Evolutionary conservation across 2,329 filamentous ascomycete genomes (phyloP), one percentile per base, ranked within the genome.

Genomic region (Neonectria neomacrospora): DNA sequence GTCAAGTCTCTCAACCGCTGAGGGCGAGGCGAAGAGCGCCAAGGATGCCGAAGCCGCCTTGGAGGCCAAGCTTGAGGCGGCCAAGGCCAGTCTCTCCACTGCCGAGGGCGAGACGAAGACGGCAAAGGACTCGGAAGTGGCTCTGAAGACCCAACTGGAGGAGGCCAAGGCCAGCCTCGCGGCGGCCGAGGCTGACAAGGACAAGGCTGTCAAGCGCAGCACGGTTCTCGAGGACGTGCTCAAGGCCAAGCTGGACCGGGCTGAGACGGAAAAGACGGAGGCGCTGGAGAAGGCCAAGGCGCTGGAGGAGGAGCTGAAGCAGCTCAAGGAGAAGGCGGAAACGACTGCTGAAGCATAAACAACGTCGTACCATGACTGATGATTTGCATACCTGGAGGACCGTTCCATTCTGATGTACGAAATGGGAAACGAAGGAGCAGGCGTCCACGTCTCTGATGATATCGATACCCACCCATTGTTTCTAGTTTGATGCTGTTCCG

Each of bases 381-480:
- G 62, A 64, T 57, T 57, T 57, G 54, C 54, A 57, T 57, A 57
- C 54, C 45, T 54, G 54, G 47, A 51, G 47, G 57, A 64, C 20
- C 45, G 51, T 64, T 56, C 58, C 58, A 50, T 64, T 64, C 62
- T 64, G 51, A 64, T 54, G 53, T 63, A 58, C 32, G 61, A 63
- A 51, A 71, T 67, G 70, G 70, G 71, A 69, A 69, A 73, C 71
- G 71, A 73, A 73, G 69, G 71, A 73, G 71, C 64, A 70, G 71
- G 72, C 70, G 61, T 67, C 58, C 64, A 64, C 67, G 71, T 73
- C 71, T 73, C 72, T 73, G 71, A 73, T 73, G 71, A 73, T 71
- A 68, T 73, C 71, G 71, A 73, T 73, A 73, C 71, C 71, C 71
- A 73, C 69, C 66, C 66, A 70, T 69, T 70, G 61, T 66, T 71